Evolutionary conservation across 2,329 filamentous ascomycete genomes (phyloP).

Genomic region (Cytospora mali): DNA sequence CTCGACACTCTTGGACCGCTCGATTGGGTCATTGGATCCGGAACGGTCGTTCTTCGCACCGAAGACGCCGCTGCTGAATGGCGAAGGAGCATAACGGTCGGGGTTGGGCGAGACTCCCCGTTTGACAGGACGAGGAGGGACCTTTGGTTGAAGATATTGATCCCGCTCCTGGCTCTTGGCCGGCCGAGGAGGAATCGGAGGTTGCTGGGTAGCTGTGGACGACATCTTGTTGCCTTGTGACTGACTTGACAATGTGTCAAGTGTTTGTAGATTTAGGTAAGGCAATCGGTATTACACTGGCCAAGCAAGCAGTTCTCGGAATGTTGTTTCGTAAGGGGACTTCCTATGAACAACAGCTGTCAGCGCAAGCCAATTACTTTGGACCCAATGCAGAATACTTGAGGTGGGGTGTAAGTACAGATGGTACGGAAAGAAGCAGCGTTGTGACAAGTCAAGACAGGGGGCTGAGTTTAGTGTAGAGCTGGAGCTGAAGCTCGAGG

Average conservation of each 20-base stretch:
- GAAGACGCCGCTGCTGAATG: constrained; percentile 71
- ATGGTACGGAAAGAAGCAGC: constrained; percentile 11
- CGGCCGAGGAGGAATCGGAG: constrained; percentile 60
- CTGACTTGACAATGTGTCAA: not conserved
- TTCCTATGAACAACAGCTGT: constrained; percentile 9
- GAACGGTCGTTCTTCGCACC: constrained; percentile 43
- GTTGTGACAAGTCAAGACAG: constrained; percentile 17
- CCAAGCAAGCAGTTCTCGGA: not conserved
- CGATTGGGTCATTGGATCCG: constrained; percentile 46
- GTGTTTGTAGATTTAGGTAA: not conserved
- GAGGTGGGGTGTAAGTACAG: constrained; percentile 19
- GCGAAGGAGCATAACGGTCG: constrained; percentile 81
- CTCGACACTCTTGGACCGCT: constrained; percentile 74
- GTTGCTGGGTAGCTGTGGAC: constrained; percentile 47
- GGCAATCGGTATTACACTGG: not conserved
- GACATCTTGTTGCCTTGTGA: constrained; percentile 45
- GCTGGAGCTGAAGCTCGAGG: not conserved
- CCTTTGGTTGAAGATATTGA: constrained; percentile 57
- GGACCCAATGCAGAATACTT: not conserved
- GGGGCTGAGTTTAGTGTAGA: constrained; percentile 9
- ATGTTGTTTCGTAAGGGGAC: not conserved
- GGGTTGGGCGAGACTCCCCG: constrained; percentile 77
- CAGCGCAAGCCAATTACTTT: constrained; percentile 14
- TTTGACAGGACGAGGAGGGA: constrained; percentile 80
- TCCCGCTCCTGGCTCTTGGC: constrained; percentile 52